A percentile compares a stretch with the other conserved stretches of the same genome.
These are phyloP conservation scores for Rhizopus sp. DNA, from an alignment of 371 early-diverging fungal species.

Conservation along the genomic window DNA sequence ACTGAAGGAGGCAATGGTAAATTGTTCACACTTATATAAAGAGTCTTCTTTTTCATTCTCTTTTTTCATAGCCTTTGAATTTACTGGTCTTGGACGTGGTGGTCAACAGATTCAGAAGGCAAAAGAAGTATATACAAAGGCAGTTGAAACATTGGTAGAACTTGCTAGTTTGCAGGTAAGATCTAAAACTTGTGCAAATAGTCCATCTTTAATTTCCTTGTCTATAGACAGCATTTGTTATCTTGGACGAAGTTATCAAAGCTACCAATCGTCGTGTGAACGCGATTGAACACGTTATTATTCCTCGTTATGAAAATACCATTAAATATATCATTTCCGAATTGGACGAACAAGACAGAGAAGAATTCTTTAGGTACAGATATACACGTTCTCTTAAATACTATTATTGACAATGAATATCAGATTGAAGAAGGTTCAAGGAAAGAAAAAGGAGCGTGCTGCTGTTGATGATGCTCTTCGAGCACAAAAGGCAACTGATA, in stretches of 20 bases:
- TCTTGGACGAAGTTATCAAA: slow-evolving; percentile 98
- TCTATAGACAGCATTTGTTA: slow-evolving; percentile 73
- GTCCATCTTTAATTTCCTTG: neutral
- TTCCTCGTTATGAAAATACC: slow-evolving; percentile 99
- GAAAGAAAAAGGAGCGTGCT: slow-evolving; percentile 88
- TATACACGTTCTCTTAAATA: too few species aligned
- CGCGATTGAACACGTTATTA: slow-evolving; percentile 99
- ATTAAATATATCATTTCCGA: slow-evolving; percentile 97
- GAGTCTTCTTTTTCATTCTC: slow-evolving; percentile 8
- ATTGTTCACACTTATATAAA: neutral
- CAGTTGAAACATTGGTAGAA: slow-evolving; percentile 94
- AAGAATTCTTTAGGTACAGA: slow-evolving; percentile 95
- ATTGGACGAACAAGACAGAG: slow-evolving; percentile 99
- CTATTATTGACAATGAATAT: neutral
- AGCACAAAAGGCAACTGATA: slow-evolving; percentile 6
- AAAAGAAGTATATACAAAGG: slow-evolving; percentile 92
- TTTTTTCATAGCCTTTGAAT: slow-evolving; percentile 75
- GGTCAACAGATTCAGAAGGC: slow-evolving; percentile 97
- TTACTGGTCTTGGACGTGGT: slow-evolving; percentile 97
- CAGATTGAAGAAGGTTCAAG: slow-evolving; percentile 96
- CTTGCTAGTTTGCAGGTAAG: slow-evolving; percentile 92
- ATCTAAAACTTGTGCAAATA: neutral
- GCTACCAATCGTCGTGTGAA: slow-evolving; percentile 99
- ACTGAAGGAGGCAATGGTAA: slow-evolving; percentile 85
- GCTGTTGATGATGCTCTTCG: slow-evolving; percentile 2